Evolutionary conservation across 768 basidiomycete genomes (phyloP), one percentile per base, ranked within the genome.

Genomic region (Boletales sp.): DNA sequence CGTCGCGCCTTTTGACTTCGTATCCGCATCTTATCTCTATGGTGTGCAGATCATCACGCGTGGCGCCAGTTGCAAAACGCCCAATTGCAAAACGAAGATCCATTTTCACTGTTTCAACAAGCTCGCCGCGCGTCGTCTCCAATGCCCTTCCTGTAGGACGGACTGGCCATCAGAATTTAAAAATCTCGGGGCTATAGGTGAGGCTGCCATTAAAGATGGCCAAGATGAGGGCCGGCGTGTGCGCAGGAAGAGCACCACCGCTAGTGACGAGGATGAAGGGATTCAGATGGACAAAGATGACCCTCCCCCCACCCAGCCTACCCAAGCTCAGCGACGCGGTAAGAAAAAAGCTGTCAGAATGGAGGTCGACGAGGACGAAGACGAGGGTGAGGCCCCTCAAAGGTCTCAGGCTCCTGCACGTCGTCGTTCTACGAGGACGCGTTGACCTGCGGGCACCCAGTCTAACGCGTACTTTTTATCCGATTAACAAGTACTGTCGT

Each of bases 71-170:
- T 92, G 90, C 61, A 69, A 64, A 40, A 81, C 73, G 3, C 60
- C 72, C 2, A 82, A 82, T 45, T 93, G 90, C 74, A 74, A 81
- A 59, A 71, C 73, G 12, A 76, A 76, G 27, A 64, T 90, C 64
- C 90, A 90, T 60, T 65, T 65, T 39, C 80, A 84, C 49, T 90
- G 89, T 56, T 85, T 82, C 65, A 67, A 61, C 32, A 76, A 62
- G 45, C 83, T 76, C 60, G 75, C 76, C 30, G 68, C 72, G 35
- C 69, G 70, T 29, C 68, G 70, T 35, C 55, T 55, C 19, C 66
- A 61, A 13, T 91, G 89, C 54, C 81, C 87, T 6, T 57, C 74
- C 8, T 91, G 86, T 67, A 62, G 54, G 4, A 64, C 55, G 35
- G 75, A 78, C 42, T 94, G 89, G 90, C 79, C 84, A 5, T 61